Evolutionary conservation across 2,329 filamentous ascomycete species (phyloP), one percentile per base, ranked within the genome.

Genomic region (Tolypocladium guangdongense): DNA sequence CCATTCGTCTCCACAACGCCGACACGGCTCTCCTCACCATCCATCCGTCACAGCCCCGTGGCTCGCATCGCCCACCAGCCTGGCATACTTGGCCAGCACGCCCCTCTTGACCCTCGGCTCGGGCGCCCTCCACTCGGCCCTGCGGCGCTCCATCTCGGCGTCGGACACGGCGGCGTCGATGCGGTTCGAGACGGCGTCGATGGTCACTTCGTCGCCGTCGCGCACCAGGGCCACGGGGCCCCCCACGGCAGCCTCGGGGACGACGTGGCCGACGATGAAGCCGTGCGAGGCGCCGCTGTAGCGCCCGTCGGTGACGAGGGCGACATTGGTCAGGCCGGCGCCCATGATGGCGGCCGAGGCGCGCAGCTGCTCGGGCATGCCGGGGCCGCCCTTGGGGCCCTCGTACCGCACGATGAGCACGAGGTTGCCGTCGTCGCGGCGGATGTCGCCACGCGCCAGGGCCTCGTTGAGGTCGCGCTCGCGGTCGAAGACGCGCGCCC

Each of bases 351-450:
- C 89, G 0, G 90, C 90, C 55, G 82, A 87, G 12, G 92, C 88
- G 66, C 87, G 90, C 46, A 97, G 79, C 71, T 96, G 90, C 71
- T 97, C 92, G 2, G 91, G 92, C 92, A 97, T 97, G 45, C 92
- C 92, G 0, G 92, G 92, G 0, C 92, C 92, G 57, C 92, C 92
- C 66, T 89, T 91, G 14, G 92, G 92, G 0, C 92, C 92, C 68
- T 97, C 92, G 67, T 96, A 96, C 24, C 92, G 85, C 52, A 97
- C 90, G 35, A 96, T 83, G 32, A 96, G 75, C 22, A 96, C 92
- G 16, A 95, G 78, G 65, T 95, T 93, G 64, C 93, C 89, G 56
- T 73, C 72, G 20, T 71, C 68, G 22, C 64, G 61, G 37, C 60
- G 65, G 66, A 79, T 77, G 7, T 81, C 81, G 37, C 82, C 82